Evolutionary conservation across 495 filamentous ascomycete genomes (phyloP), one percentile per base, ranked within the genome.

Genomic region (Alectoria sarmentosa): DNA sequence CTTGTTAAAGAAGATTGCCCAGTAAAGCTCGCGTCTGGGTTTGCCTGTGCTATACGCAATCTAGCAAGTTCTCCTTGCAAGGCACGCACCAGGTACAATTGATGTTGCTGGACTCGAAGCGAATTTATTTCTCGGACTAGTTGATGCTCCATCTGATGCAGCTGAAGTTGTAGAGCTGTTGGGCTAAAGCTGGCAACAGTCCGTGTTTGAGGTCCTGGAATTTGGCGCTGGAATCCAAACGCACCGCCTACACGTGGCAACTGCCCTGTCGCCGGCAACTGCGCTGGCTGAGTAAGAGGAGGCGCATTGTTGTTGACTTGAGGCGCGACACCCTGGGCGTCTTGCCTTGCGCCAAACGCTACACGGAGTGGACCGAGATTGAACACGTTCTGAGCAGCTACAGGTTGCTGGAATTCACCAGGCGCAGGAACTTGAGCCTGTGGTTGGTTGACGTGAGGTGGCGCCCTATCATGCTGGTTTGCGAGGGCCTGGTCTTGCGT

Each of bases 101-200:
- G 84, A 42, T 86, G 78, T 21, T 81, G 76, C 19, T 80, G 79
- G 44, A 81, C 62, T 19, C 80, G 77, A 21, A 89, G 77, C 57
- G 66, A 72, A 39, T 77, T 77, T 30, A 88, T 82, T 69, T 92
- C 88, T 67, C 86, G 80, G 65, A 84, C 75, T 41, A 93, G 78
- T 41, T 86, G 84, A 55, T 86, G 83, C 64, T 88, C 86, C 13
- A 91, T 79, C 38, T 85, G 80, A 44, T 81, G 76, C 34, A 91
- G 71, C 52, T 88, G 86, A 26, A 74, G 65, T 61, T 83, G 82
- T 36, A 87, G 80, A 36, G 70, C 70, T 42, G 66, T 30, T 28
- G 64, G 60, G 63, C 34, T 54, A 58, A 66, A 32, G 52, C 62
- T 46, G 32, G 67, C 44, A 55, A 61, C 30, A 17, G 64, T 58